Conservation (phyloP, 2,329 filamentous ascomycete genomes). For the Penicillium sp. region DNA sequence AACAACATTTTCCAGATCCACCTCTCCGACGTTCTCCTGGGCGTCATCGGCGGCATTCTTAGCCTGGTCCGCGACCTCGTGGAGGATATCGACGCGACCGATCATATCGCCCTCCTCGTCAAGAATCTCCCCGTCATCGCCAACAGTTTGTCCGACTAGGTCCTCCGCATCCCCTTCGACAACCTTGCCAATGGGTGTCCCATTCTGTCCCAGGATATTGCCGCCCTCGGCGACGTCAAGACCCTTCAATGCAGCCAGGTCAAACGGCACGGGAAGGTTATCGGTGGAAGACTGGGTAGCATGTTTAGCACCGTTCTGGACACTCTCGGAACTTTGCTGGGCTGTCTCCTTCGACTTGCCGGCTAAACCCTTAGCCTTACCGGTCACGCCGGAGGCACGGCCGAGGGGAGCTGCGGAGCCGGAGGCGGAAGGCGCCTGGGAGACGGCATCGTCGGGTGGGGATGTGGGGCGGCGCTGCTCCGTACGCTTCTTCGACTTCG, state of each 20-base stretch:
- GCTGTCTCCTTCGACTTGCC: slow-evolving; percentile 19
- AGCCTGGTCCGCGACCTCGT: slow-evolving; percentile 25
- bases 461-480: slow-evolving; percentile 27
- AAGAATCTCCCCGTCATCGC: slow-evolving; percentile 35
- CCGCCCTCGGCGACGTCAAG: slow-evolving; percentile 39
- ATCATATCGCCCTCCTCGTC: slow-evolving; percentile 36
- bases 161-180: slow-evolving; percentile 43
- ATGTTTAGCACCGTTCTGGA: background rate
- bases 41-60: slow-evolving; percentile 18
- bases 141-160: slow-evolving; percentile 41
- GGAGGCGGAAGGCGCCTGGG: slow-evolving; percentile 23
- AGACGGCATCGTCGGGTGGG: slow-evolving; percentile 23
- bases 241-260: slow-evolving; percentile 40
- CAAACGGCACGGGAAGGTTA: slow-evolving; percentile 24
- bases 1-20: slow-evolving; percentile 30
- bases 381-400: slow-evolving; percentile 14
- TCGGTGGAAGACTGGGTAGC: background rate
- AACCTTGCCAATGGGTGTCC: slow-evolving; percentile 38
- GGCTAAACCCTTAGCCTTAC: slow-evolving; percentile 18
- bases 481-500: slow-evolving; percentile 22
- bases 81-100: slow-evolving; percentile 36
- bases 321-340: slow-evolving; percentile 8
- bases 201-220: slow-evolving; percentile 36
- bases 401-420: slow-evolving; percentile 25
- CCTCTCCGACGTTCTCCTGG: slow-evolving; percentile 11